phyloP scores from a whole-genome alignment of 2,329 filamentous ascomycete species.

The Aspergillus puulaauensis region DNA sequence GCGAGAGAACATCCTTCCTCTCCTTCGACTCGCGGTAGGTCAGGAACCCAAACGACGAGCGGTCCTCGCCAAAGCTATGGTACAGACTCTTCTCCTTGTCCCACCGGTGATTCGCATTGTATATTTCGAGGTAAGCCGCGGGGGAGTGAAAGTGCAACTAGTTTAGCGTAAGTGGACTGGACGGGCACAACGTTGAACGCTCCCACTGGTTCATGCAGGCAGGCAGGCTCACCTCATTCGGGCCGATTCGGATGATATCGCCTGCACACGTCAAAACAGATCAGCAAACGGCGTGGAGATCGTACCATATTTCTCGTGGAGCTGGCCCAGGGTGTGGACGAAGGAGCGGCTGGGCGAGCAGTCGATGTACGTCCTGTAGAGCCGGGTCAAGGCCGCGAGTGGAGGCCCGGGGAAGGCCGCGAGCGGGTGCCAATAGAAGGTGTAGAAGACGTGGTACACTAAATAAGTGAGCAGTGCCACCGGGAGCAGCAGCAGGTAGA shows the following conservation, averaged over 20 bases:
- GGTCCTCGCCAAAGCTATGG: constrained; percentile 7
- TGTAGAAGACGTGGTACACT: constrained; percentile 1
- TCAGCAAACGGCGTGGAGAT: background rate
- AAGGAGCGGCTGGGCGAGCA: background rate
- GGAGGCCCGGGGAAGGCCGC: constrained; percentile 4
- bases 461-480: background rate
- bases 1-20: constrained; percentile 5
- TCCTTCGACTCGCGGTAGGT: constrained; percentile 4
- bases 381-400: background rate
- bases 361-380: constrained; percentile 2
- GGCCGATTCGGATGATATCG: background rate
- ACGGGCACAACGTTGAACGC: background rate
- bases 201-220: background rate
- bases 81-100: constrained; percentile 7
- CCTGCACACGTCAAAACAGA: background rate
- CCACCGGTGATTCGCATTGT: constrained; percentile 3
- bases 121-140: constrained; percentile 2
- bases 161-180: background rate
- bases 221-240: constrained; percentile 1
- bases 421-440: constrained; percentile 6
- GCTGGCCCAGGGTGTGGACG: constrained; percentile 2
- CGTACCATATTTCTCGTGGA: constrained; percentile 6
- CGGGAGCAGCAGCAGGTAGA: background rate
- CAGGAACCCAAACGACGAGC: constrained; percentile 8
- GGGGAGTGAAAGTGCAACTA: constrained; percentile 7